A percentile compares a stretch with the other conserved stretches of the same genome.
phyloP scores from a whole-genome alignment of 2,329 filamentous ascomycete species.

The Colletotrichum trifolii region DNA sequence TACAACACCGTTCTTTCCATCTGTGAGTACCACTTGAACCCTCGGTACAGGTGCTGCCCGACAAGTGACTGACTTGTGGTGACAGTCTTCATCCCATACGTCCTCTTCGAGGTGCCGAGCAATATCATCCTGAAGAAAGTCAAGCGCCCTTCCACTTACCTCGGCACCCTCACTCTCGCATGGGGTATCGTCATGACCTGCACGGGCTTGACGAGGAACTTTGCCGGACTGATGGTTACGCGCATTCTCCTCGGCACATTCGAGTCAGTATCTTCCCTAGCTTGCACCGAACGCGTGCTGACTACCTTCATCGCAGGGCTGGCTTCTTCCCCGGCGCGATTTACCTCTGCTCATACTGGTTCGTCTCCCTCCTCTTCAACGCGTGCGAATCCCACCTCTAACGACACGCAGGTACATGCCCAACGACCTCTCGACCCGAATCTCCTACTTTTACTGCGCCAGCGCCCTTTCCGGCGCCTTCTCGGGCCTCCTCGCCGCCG shows the following conservation, averaged over 20 bases:
- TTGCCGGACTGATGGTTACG: slow-evolving; percentile 41
- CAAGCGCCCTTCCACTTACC: slow-evolving; percentile 70
- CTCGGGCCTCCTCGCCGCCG: slow-evolving; percentile 68
- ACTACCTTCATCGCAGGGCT: slow-evolving; percentile 45
- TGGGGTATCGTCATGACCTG: slow-evolving; percentile 44
- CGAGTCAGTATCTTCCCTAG: slow-evolving; percentile 47
- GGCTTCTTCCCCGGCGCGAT: slow-evolving; percentile 65
- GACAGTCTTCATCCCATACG: slow-evolving; percentile 72
- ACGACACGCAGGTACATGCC: slow-evolving; percentile 62
- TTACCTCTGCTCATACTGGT: slow-evolving; percentile 64
- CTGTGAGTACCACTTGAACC: slow-evolving; percentile 64
- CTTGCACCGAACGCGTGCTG: too few species aligned
- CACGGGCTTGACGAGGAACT: slow-evolving; percentile 40
- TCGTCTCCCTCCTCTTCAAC: slow-evolving; percentile 65
- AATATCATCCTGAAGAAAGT: slow-evolving; percentile 74
- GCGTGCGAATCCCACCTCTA: accelerated
- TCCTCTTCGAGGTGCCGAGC: slow-evolving; percentile 72
- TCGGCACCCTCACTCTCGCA: slow-evolving; percentile 71
- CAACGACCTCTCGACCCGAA: slow-evolving; percentile 46
- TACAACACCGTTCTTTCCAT: slow-evolving; percentile 61
- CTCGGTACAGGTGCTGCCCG: slow-evolving; percentile 52
- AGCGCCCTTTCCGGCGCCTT: slow-evolving; percentile 76
- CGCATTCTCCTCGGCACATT: slow-evolving; percentile 63
- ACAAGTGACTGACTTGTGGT: not conserved
- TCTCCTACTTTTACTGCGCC: slow-evolving; percentile 77